phyloP scores from a whole-genome alignment of 2,329 filamentous ascomycete species.

The Colletotrichum euphorbiae region DNA sequence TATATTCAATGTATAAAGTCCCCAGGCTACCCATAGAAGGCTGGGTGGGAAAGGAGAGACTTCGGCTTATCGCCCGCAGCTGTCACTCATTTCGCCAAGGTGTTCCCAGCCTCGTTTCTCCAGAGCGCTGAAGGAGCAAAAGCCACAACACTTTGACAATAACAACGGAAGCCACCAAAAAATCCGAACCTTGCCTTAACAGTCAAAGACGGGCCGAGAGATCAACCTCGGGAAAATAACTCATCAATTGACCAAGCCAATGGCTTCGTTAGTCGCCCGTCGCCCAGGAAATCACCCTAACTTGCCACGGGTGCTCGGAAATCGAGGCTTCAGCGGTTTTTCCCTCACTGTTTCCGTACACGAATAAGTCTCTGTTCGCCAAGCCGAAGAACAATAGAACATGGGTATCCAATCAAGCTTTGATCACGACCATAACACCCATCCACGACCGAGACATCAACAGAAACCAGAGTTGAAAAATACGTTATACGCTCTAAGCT shows the following conservation, averaged over 20 bases:
- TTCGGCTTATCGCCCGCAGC: slow-evolving; percentile 17
- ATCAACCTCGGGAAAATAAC: slow-evolving; percentile 4
- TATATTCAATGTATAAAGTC: slow-evolving; percentile 3
- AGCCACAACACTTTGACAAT: slow-evolving; percentile 18
- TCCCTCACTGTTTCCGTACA: neutral
- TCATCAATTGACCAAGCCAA: slow-evolving; percentile 12
- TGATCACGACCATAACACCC: neutral
- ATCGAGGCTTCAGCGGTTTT: neutral
- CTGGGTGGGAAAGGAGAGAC: slow-evolving; percentile 16
- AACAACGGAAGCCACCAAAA: slow-evolving; percentile 16
- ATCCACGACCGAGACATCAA: slow-evolving; percentile 5
- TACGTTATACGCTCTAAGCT: neutral
- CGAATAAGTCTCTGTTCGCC: neutral
- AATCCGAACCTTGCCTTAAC: neutral
- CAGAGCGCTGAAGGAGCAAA: slow-evolving; percentile 7
- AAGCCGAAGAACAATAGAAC: slow-evolving; percentile 18
- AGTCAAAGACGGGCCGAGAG: neutral
- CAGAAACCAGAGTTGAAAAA: neutral
- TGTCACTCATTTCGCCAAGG: slow-evolving; percentile 31
- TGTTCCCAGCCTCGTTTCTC: slow-evolving; percentile 9
- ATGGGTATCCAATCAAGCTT: slow-evolving; percentile 14
- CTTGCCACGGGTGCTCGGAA: neutral
- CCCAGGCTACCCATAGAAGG: neutral
- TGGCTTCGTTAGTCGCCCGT: slow-evolving; percentile 11
- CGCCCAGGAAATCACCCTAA: neutral